A percentile compares a stretch with the other conserved stretches of the same genome.
These are phyloP conservation scores for Penicillium cataractarum DNA, from an alignment of 495 filamentous ascomycete genomes.

Conservation along the genomic window DNA sequence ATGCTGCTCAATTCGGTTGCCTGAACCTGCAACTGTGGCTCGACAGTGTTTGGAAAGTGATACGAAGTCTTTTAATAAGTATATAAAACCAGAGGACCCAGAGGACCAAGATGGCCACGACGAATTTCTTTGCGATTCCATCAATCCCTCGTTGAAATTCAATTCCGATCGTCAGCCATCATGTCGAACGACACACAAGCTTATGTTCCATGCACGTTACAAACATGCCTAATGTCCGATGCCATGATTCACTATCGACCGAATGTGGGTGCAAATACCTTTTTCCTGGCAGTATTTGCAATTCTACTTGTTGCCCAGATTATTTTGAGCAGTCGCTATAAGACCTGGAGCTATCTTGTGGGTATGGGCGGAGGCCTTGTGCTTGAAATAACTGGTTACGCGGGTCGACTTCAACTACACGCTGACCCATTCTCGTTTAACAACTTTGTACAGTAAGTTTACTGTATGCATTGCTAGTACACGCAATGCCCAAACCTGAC, in stretches of 20 bases:
- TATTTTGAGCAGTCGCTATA: conserved; percentile 28
- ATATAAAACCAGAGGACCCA: neutral
- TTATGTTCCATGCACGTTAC: conserved; percentile 33
- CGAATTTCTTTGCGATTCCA: neutral
- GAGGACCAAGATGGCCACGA: neutral
- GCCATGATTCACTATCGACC: conserved; percentile 39
- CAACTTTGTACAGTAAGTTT: conserved; percentile 31
- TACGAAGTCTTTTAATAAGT: too few species aligned
- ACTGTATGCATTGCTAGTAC: neutral
- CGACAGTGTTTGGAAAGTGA: too few species aligned
- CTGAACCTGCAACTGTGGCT: neutral
- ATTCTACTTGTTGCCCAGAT: conserved; percentile 32
- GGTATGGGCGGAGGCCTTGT: conserved; percentile 32
- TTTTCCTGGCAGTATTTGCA: conserved; percentile 37
- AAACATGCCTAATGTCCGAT: conserved; percentile 41
- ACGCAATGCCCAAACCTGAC: neutral
- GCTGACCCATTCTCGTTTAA: conserved; percentile 38
- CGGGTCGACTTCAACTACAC: conserved; percentile 33
- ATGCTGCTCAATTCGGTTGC: neutral
- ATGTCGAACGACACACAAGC: neutral
- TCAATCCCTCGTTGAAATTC: neutral
- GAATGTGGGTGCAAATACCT: conserved; percentile 39
- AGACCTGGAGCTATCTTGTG: conserved; percentile 35
- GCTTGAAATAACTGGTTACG: conserved; percentile 44
- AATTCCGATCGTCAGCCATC: neutral